These are phyloP conservation scores for Hypoxylon sp. DNA, from an alignment of 2,329 filamentous ascomycete genomes.

Conservation along the genomic window DNA sequence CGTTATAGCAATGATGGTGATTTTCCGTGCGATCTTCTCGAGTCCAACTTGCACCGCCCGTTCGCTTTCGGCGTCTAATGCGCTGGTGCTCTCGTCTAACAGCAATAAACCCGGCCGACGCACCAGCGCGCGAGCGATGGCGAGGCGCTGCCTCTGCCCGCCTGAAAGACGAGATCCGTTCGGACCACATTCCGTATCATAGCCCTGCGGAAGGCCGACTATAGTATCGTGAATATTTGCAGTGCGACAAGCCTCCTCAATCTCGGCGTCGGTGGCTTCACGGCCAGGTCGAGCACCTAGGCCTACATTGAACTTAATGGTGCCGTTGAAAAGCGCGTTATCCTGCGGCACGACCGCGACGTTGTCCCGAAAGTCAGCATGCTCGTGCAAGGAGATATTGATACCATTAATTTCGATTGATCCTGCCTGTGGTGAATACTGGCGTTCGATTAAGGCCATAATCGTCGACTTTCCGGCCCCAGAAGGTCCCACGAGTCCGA, in stretches of 20 bases:
- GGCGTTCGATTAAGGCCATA: slow-evolving; percentile 66
- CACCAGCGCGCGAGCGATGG: slow-evolving; percentile 77
- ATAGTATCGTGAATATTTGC: slow-evolving; percentile 74
- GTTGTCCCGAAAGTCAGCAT: slow-evolving; percentile 66
- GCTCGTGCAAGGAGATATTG: slow-evolving; percentile 60
- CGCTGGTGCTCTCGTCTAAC: slow-evolving; percentile 79
- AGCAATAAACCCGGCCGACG: slow-evolving; percentile 75
- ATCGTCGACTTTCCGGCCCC: slow-evolving; percentile 75
- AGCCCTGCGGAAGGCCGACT: slow-evolving; percentile 67
- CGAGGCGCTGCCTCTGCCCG: slow-evolving; percentile 78
- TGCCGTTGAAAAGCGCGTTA: slow-evolving; percentile 65
- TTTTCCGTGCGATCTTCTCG: slow-evolving; percentile 61
- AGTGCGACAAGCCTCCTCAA: slow-evolving; percentile 69
- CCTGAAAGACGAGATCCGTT: slow-evolving; percentile 77
- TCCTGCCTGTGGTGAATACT: slow-evolving; percentile 63
- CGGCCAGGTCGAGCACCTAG: slow-evolving; percentile 62
- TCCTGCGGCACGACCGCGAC: slow-evolving; percentile 73
- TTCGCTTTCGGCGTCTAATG: slow-evolving; percentile 75
- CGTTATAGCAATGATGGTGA: slow-evolving; percentile 62
- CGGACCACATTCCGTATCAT: slow-evolving; percentile 71
- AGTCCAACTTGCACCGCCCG: slow-evolving; percentile 71
- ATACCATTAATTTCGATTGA: slow-evolving; percentile 62
- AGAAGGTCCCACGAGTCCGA: slow-evolving; percentile 69
- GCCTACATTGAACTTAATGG: slow-evolving; percentile 67
- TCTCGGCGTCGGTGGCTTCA: slow-evolving; percentile 63